These are phyloP conservation scores for Ceratocystis eucalypticola DNA, from an alignment of 2,329 filamentous ascomycete species.

Conservation along the genomic window DNA sequence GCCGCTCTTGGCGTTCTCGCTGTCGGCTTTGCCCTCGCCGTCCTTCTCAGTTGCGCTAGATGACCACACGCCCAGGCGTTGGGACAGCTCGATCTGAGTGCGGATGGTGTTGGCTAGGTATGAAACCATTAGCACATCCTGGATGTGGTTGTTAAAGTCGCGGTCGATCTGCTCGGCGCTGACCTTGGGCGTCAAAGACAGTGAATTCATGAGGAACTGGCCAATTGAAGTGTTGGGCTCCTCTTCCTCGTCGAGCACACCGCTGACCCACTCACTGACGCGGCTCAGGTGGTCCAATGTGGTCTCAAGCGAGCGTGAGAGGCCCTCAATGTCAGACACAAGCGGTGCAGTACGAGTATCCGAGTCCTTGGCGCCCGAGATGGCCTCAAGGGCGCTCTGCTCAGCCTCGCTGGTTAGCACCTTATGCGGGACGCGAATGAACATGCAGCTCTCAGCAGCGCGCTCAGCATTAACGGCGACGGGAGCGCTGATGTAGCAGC, in stretches of 20 bases:
- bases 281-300: conserved; percentile 82
- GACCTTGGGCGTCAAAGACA: conserved; percentile 90
- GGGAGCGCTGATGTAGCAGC: conserved; percentile 89
- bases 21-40: conserved; percentile 33
- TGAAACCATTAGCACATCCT: conserved; percentile 94
- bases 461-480: conserved; percentile 91
- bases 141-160: conserved; percentile 99
- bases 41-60: conserved; percentile 41
- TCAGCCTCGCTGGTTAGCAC: conserved; percentile 72
- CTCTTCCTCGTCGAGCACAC: conserved; percentile 85
- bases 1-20: conserved; percentile 32
- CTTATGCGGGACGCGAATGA: conserved; percentile 93
- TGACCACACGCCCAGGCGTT: conserved; percentile 74
- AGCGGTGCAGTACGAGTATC: conserved; percentile 63
- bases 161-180: conserved; percentile 79
- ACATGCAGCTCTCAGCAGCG: conserved; percentile 88
- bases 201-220: conserved; percentile 87
- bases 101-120: conserved; percentile 98
- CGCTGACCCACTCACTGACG: conserved; percentile 81
- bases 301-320: conserved; percentile 76
- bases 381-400: conserved; percentile 58
- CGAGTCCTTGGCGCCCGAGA: conserved; percentile 65
- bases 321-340: conserved; percentile 75
- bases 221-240: conserved; percentile 82
- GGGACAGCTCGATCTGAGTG: conserved; percentile 95